These are phyloP conservation scores for Furculomyces boomerangus DNA, from an alignment of 371 early-diverging fungal genomes.

Conservation along the genomic window DNA sequence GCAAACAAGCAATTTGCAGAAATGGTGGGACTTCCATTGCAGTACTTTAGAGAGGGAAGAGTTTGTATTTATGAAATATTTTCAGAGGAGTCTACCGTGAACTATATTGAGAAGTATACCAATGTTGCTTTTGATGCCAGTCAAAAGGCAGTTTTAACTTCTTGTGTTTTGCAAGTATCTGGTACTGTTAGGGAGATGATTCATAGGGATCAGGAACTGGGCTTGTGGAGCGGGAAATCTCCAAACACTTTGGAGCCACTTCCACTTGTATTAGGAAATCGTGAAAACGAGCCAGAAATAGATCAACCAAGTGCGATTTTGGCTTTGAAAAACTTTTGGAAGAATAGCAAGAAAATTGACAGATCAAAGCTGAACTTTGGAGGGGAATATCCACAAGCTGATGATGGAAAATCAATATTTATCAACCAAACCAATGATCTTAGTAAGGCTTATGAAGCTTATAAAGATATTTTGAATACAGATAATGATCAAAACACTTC, in stretches of 20 bases:
- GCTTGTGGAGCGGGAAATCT: neutral
- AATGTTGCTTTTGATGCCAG: constrained; percentile 87
- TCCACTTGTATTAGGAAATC: neutral
- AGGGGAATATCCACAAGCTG: neutral
- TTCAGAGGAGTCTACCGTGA: constrained; percentile 78
- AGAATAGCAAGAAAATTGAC: too few species aligned
- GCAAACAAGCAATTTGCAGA: constrained; percentile 84
- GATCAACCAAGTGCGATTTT: neutral
- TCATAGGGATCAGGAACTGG: constrained; percentile 3
- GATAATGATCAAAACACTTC: too few species aligned
- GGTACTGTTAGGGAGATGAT: constrained; percentile 13
- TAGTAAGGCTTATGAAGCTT: neutral
- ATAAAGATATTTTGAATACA: neutral
- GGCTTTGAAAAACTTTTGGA: too few species aligned
- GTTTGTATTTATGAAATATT: constrained; percentile 82
- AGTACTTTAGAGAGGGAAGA: constrained; percentile 45
- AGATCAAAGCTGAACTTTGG: neutral
- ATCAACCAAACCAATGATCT: neutral
- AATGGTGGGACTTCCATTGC: constrained; percentile 60
- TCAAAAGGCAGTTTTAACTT: constrained; percentile 86
- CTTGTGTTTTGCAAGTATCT: constrained; percentile 41
- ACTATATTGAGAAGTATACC: constrained; percentile 86
- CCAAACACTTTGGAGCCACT: neutral
- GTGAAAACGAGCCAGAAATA: neutral
- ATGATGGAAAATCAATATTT: neutral